Base-by-base conservation (phyloP, 768 basidiomycete genomes). In the Boletus tylopilopsis region DNA sequence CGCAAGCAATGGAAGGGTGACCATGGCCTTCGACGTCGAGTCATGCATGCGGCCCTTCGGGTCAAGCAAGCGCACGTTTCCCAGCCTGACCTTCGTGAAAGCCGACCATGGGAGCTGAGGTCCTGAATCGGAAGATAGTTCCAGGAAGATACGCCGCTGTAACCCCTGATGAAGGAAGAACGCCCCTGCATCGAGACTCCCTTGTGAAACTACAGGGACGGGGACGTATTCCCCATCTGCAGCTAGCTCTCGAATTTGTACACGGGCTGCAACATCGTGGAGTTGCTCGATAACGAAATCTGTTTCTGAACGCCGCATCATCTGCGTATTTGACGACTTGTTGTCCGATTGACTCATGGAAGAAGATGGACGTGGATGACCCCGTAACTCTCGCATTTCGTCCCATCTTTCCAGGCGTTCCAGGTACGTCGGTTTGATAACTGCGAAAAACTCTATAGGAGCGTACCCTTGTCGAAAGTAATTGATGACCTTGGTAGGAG, bases 391-490 rank as follows among this genome's bases (percentile, higher is more conserved):
- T 29, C 93, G 82, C 75, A 90, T 77, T 63, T 94, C 89, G 62
- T 97, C 95, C 94, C 93, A 96, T 48, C 88, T 80, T 61, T 94
- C 92, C 68, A 97, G 72, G 6, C 92, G 81, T 53, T 91, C 87
- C 57, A 98, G 67, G 67, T 95, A 98, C 15, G 84, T 86, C 13
- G 90, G 80, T 42, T 81, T 83, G 51, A 87, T 75, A 7, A 84
- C 76, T 13, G 90, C 95, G 57, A 94, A 97, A 67, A 98, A 88
- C 60, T 96, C 91, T 60, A 99, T 78, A 2, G 86, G 85, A 2
- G 87, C 90, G 64, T 92, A 91, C 19, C 85, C 84, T 51, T 82
- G 77, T 27, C 80, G 78, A 33, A 97, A 67, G 63, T 94, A 82
- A 23, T 72, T 74, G 39, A 90, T 67, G 11, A 90, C 84, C 62